A percentile compares a stretch with the other conserved stretches of the same genome.
phyloP scores from a whole-genome alignment of 805 yeast genomes.

The Candida tallmaniae region DNA sequence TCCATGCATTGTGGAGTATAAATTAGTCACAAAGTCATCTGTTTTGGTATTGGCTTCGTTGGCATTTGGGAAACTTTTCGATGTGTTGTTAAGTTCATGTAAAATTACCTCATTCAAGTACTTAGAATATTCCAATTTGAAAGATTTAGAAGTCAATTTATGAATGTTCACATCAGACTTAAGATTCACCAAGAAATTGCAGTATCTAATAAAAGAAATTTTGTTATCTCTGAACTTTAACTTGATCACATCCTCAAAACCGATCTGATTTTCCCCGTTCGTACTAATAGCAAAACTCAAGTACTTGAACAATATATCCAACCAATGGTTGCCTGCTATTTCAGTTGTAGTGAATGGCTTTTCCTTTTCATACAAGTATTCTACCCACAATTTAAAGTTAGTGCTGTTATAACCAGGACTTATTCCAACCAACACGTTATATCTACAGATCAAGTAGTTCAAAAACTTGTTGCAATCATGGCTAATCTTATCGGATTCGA shows the following conservation, averaged over 20 bases:
- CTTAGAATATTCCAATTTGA: slow-evolving; percentile 22
- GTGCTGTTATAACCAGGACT: slow-evolving; percentile 12
- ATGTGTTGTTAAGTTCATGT: slow-evolving; percentile 9
- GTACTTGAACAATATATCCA: slow-evolving; percentile 20
- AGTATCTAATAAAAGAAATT: slow-evolving; percentile 20
- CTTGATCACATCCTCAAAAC: slow-evolving; percentile 13
- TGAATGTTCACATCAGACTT: slow-evolving; percentile 10
- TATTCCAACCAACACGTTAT: slow-evolving; percentile 27
- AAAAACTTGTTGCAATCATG: slow-evolving; percentile 19
- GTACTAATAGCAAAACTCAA: slow-evolving; percentile 15
- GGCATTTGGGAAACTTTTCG: slow-evolving; percentile 29
- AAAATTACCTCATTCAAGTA: slow-evolving; percentile 19
- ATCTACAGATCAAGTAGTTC: slow-evolving; percentile 29
- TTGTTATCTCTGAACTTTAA: slow-evolving; percentile 22
- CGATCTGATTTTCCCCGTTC: slow-evolving; percentile 15
- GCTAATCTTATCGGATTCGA: slow-evolving; percentile 11
- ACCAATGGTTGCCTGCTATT: slow-evolving; percentile 34
- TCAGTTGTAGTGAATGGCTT: slow-evolving; percentile 24
- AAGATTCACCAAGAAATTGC: slow-evolving; percentile 21
- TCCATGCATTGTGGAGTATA: slow-evolving; percentile 26
- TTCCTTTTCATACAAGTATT: slow-evolving; percentile 20
- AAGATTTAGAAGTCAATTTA: slow-evolving; percentile 9
- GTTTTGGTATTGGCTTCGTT: slow-evolving; percentile 13
- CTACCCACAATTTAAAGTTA: slow-evolving; percentile 22
- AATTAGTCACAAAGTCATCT: slow-evolving; percentile 24